These are phyloP conservation scores for Wilcoxina mikolae DNA, from an alignment of 495 filamentous ascomycete species.

Conservation along the genomic window DNA sequence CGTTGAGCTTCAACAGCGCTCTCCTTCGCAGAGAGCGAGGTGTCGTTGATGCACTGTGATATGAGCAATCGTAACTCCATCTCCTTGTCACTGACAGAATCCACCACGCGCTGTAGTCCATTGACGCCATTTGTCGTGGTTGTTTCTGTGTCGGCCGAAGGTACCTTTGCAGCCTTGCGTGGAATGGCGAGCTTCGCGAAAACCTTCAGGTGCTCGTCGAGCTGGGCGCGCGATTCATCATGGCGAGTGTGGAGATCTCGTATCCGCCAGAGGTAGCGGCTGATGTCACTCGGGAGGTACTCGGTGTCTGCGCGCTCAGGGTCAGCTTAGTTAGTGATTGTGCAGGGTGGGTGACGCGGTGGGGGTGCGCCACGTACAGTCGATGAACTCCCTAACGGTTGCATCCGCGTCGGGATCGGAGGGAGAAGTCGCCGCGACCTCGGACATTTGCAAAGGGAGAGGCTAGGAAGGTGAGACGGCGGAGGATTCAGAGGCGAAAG, in stretches of 20 bases:
- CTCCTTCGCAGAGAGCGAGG: slow-evolving; percentile 59
- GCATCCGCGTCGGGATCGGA: slow-evolving; percentile 85
- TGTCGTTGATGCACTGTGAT: slow-evolving; percentile 56
- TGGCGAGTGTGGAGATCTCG: slow-evolving; percentile 65
- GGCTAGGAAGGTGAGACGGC: too few relatives aligned
- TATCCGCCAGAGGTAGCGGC: slow-evolving; percentile 78
- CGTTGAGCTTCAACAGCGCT: slow-evolving; percentile 70
- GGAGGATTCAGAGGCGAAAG: too few relatives aligned
- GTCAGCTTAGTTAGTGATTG: slow-evolving; percentile 9
- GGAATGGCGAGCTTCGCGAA: slow-evolving; percentile 56
- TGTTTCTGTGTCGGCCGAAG: slow-evolving; percentile 37
- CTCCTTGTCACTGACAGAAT: slow-evolving; percentile 18
- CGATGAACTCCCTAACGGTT: slow-evolving; percentile 86
- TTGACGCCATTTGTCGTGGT: slow-evolving; percentile 14
- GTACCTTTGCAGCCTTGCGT: slow-evolving; percentile 40
- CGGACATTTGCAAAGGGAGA: too few relatives aligned
- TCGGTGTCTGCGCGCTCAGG: slow-evolving; percentile 47
- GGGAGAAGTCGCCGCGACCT: slow-evolving; percentile 12
- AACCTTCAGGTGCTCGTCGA: slow-evolving; percentile 56
- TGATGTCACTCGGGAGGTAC: slow-evolving; percentile 84
- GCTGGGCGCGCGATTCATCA: slow-evolving; percentile 43
- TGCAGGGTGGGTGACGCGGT: not conserved
- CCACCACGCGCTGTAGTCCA: slow-evolving; percentile 18
- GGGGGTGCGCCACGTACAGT: slow-evolving; percentile 37
- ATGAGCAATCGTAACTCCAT: slow-evolving; percentile 56